Evolutionary conservation across 495 filamentous ascomycete genomes (phyloP).

Genomic region (Aspergillus incahuasiensis): DNA sequence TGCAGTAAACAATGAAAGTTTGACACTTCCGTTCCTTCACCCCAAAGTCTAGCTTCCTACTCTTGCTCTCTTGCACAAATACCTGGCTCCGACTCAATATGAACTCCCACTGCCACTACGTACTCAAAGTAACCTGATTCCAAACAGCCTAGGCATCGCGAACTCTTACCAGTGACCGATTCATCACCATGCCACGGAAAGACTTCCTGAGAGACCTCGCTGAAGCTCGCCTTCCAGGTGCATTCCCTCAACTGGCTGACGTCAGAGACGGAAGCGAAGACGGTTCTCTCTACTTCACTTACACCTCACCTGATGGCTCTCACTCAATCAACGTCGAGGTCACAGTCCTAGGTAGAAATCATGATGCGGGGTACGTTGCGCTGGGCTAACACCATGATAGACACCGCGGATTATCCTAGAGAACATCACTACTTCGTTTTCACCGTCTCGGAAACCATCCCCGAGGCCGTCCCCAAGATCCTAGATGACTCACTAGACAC

Average conservation of each 20-base stretch:
- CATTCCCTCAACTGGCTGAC: slow-evolving; percentile 35
- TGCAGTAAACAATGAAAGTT: neutral
- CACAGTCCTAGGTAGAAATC: slow-evolving; percentile 49
- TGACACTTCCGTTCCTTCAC: no score
- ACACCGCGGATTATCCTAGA: slow-evolving; percentile 61
- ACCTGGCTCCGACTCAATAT: neutral
- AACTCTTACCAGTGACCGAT: neutral
- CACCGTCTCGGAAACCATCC: slow-evolving; percentile 48
- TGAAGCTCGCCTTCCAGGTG: slow-evolving; percentile 27
- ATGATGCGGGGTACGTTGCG: neutral
- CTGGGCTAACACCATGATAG: slow-evolving; percentile 22
- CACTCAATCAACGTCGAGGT: slow-evolving; percentile 45
- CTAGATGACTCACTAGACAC: slow-evolving; percentile 37
- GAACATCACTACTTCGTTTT: slow-evolving; percentile 58
- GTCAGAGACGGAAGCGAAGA: slow-evolving; percentile 56
- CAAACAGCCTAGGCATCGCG: neutral
- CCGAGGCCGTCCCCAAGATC: slow-evolving; percentile 38
- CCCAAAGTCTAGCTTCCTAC: neutral
- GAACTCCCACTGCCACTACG: neutral
- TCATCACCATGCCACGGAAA: slow-evolving; percentile 11
- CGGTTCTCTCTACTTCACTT: slow-evolving; percentile 57
- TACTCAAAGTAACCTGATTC: neutral
- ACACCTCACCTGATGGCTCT: slow-evolving; percentile 23
- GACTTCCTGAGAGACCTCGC: slow-evolving; percentile 39
- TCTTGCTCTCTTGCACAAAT: neutral